Conservation (phyloP, 1,139 yeast species). For the Pichia sp. region DNA sequence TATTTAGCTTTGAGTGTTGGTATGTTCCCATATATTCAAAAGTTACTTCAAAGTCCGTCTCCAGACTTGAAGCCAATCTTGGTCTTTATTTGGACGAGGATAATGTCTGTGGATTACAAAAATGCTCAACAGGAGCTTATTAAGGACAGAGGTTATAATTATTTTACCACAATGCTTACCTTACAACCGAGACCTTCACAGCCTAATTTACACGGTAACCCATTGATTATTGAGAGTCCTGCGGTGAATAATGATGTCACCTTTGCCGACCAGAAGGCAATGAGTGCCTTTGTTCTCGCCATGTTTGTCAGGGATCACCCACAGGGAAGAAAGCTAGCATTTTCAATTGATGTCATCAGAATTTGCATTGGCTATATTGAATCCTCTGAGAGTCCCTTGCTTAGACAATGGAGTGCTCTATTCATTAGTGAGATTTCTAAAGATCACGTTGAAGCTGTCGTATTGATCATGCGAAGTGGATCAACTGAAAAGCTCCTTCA, state of each 20-base stretch:
- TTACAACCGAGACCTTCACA: constrained; percentile 25
- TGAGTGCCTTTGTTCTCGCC: constrained; percentile 87
- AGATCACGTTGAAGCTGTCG: constrained; percentile 68
- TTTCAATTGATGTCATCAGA: constrained; percentile 62
- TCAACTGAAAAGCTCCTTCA: constrained; percentile 49
- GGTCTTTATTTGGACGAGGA: constrained; percentile 95
- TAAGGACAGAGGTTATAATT: constrained; percentile 85
- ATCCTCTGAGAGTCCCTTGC: constrained; percentile 74
- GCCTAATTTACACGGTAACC: constrained; percentile 16
- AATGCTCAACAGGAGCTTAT: constrained; percentile 89
- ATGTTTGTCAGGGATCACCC: constrained; percentile 75
- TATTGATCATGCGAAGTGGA: constrained; percentile 63
- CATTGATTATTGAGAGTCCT: constrained; percentile 27
- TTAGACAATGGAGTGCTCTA: constrained; percentile 89
- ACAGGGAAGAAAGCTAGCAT: constrained; percentile 74
- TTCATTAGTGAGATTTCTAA: constrained; percentile 74
- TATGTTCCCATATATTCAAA: constrained; percentile 89
- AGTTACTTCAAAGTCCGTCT: constrained; percentile 88
- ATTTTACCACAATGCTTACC: constrained; percentile 71
- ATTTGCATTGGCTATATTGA: constrained; percentile 64
- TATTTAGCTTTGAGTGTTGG: constrained; percentile 89
- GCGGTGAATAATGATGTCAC: constrained; percentile 20
- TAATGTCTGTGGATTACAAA: constrained; percentile 89
- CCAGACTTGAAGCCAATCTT: constrained; percentile 91
- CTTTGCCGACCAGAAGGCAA: constrained; percentile 79